Base-by-base conservation (phyloP, 148 eudicot species). In the Rhododendron simsii region DNA sequence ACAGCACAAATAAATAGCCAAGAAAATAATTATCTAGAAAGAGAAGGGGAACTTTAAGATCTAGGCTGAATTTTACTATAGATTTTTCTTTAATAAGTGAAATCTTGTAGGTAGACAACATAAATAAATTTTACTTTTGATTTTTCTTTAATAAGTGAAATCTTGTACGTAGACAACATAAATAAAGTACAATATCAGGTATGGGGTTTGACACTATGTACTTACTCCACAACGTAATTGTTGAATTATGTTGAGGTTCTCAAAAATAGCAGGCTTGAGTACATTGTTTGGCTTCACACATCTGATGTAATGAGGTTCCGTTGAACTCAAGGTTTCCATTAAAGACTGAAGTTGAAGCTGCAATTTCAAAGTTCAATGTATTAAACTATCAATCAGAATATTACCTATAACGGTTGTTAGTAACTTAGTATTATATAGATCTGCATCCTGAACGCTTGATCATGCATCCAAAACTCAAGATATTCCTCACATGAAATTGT, bases 181-280 rank as follows among this genome's bases (percentile, higher is more conserved):
- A 67, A 47, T 61, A 57, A 71, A 84, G 48, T 75, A 79, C 83
- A 85, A 79, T 9, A 21, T 20, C 44, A 57, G 12, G 78, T 73
- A 44, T 8, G 80, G 71, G 61, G 84, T 74, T 57, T 81, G 83
- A 76, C 81, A 57, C 79, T 53, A 82, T 67, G 78, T 89, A 93
- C 99, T 98, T 91, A 98, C 99, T 90, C 99, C 99, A 94, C 99
- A 98, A 2, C 99, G 96, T 85, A 98, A 85, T 88, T 98, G 99
- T 82, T 94, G 95, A 83, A 98, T 96, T 63, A 98, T 89, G 87
- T 95, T 98, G 89, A 91, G 73, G 84, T 95, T 98, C 91, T 98
- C 99, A 88, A 98, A 98, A 67, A 98, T 95, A 88, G 92, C 95
- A 87, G 99, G 99, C 94, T 93, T 98, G 87, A 98, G 91, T 50